phyloP scores from a whole-genome alignment of 139 green algal species.

The Volvox africanus region DNA sequence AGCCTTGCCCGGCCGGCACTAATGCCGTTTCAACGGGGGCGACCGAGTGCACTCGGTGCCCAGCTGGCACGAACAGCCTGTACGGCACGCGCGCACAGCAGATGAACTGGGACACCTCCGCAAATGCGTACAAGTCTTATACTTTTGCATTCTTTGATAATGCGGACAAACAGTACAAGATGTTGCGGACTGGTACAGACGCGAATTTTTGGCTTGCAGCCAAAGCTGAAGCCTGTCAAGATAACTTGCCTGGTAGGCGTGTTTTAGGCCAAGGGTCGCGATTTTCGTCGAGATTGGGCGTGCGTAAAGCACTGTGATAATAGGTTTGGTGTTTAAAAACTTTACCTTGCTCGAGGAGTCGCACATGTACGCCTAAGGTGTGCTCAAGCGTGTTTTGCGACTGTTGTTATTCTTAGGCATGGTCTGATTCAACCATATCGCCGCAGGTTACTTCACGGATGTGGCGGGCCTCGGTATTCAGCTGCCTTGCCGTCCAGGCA shows the following conservation, averaged over 20 bases:
- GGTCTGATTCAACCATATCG: no score
- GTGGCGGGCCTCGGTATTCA: not conserved
- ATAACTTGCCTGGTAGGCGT: constrained; percentile 25
- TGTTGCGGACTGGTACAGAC: not conserved
- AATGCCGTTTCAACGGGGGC: not conserved
- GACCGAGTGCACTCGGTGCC: not conserved
- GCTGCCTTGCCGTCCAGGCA: constrained; percentile 36
- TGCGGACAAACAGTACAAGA: not conserved
- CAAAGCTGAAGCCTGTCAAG: not conserved
- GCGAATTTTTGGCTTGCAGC: constrained; percentile 19
- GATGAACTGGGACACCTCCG: not conserved
- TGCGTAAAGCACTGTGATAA: no score
- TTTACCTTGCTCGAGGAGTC: no score
- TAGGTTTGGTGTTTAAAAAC: no score
- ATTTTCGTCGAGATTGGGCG: no score
- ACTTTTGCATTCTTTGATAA: not conserved
- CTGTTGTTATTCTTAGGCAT: not conserved
- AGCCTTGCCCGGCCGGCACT: constrained; percentile 38
- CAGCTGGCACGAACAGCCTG: constrained; percentile 17
- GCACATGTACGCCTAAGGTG: no score
- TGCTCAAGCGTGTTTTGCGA: not conserved
- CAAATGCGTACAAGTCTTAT: constrained; percentile 2
- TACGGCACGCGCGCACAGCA: constrained; percentile 16
- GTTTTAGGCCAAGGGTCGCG: no score
- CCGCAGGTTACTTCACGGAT: constrained; percentile 28